Percentiles rank a stretch among this genome's conserved stretches.
These are phyloP conservation scores for Eucalyptus cloeziana DNA, from an alignment of 345 rosid species.

Conservation along the genomic window DNA sequence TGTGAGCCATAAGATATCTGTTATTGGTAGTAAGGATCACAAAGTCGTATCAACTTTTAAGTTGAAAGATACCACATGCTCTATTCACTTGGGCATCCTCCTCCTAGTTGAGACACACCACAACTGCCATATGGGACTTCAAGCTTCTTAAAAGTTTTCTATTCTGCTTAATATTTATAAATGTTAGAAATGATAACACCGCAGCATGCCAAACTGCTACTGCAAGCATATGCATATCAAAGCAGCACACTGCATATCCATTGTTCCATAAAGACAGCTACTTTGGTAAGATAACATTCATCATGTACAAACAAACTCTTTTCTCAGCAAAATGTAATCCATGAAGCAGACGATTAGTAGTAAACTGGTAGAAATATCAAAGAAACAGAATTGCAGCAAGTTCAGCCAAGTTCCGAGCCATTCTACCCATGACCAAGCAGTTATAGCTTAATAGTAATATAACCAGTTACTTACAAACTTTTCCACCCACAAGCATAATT, in stretches of 20 bases:
- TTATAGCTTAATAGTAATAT: too few species aligned
- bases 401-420: too few species aligned
- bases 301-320: not conserved
- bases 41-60: too few species aligned
- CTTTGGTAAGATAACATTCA: not conserved
- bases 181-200: not conserved
- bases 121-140: slow-evolving; percentile 63
- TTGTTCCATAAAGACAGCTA: not conserved
- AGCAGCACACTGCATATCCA: not conserved
- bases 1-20: not conserved
- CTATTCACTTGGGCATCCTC: slow-evolving; percentile 7
- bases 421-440: too few species aligned
- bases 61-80: not conserved
- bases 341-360: not conserved
- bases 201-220: not conserved
- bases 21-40: too few species aligned
- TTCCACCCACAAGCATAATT: too few species aligned
- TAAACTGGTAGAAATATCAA: too few species aligned
- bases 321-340: not conserved
- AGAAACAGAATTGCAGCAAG: too few species aligned
- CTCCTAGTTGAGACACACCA: slow-evolving; percentile 77
- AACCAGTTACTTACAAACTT: too few species aligned
- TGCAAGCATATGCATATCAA: not conserved
- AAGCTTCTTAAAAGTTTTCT: slow-evolving; percentile 70
- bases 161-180: slow-evolving; percentile 26